A percentile compares a stretch with the other conserved stretches of the same genome.
Conservation (phyloP, 306 rosid species). For the Cucurbita ficifolia region DNA sequence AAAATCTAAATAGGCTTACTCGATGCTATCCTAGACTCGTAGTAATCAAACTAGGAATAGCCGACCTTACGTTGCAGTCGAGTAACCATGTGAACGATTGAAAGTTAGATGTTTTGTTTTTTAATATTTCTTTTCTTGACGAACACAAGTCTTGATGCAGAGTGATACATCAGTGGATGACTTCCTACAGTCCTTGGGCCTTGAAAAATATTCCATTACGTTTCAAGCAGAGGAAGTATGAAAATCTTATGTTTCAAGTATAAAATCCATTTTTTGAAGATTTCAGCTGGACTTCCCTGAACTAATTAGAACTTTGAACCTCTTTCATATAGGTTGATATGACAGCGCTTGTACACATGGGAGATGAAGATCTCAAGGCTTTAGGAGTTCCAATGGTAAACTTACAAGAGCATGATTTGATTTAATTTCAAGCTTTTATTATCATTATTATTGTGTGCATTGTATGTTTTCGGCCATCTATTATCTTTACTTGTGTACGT, state of each 20-base stretch:
- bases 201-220: constrained; percentile 78
- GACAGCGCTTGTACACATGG: constrained; percentile 94
- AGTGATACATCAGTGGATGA: constrained; percentile 55
- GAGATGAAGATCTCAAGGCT: constrained; percentile 95
- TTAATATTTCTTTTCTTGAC: not conserved
- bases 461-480: not conserved
- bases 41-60: not conserved
- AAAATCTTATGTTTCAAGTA: not conserved
- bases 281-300: not conserved
- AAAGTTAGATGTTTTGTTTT: not conserved
- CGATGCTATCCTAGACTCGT: not conserved
- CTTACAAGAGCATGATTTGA: not conserved
- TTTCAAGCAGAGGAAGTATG: constrained; percentile 99
- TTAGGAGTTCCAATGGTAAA: constrained; percentile 95
- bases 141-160: constrained; percentile 34
- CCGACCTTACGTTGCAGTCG: not conserved
- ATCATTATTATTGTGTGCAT: not conserved
- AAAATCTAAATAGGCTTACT: not conserved
- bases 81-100: not conserved
- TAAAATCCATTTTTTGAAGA: not conserved
- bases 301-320: not conserved
- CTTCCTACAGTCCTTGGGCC: constrained; percentile 78
- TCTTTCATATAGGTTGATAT: constrained; percentile 70
- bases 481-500: not conserved
- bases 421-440: not conserved